Percentiles rank a stretch among this genome's conserved stretches.
phyloP scores from a whole-genome alignment of 1,284 basidiomycete species.

The Xerocomus cyaneibrunnescens region DNA sequence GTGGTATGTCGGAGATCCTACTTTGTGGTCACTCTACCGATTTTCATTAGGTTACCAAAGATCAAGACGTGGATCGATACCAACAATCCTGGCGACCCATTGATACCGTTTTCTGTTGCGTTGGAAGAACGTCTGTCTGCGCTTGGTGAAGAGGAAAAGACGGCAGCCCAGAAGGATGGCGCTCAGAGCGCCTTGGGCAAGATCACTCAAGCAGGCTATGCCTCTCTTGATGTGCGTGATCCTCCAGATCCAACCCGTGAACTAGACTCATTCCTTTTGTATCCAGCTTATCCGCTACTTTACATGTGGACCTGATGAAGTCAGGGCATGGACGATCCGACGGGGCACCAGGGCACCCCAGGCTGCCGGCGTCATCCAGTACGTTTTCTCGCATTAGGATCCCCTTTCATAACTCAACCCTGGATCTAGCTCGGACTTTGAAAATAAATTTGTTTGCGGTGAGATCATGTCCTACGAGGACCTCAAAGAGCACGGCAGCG shows the following conservation, averaged over 20 bases:
- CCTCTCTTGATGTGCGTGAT: constrained; percentile 69
- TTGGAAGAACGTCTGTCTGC: constrained; percentile 88
- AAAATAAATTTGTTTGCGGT: constrained; percentile 99
- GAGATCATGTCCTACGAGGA: constrained; percentile 96
- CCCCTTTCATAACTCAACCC: constrained; percentile 16
- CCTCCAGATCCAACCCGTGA: neutral
- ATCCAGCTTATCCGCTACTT: constrained; percentile 91
- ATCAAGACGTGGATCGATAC: constrained; percentile 99
- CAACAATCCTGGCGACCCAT: constrained; percentile 93
- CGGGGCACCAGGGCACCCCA: constrained; percentile 94
- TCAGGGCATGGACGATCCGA: constrained; percentile 97
- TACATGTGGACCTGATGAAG: constrained; percentile 95
- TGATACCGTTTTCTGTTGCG: constrained; percentile 97
- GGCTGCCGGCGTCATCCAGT: constrained; percentile 99
- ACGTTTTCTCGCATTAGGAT: constrained; percentile 34
- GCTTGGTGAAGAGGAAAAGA: constrained; percentile 69
- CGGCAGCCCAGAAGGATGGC: constrained; percentile 75
- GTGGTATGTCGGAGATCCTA: constrained; percentile 56
- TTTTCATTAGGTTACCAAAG: constrained; percentile 73
- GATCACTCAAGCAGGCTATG: constrained; percentile 92
- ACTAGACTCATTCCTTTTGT: constrained; percentile 4
- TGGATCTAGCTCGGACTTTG: constrained; percentile 76
- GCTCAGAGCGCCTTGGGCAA: constrained; percentile 78
- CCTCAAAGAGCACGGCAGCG: constrained; percentile 89
- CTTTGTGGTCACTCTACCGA: constrained; percentile 1